Evolutionary conservation across 306 rosid species (phyloP), one percentile per base, ranked within the genome.

Genomic region (Benincasa hispida): DNA sequence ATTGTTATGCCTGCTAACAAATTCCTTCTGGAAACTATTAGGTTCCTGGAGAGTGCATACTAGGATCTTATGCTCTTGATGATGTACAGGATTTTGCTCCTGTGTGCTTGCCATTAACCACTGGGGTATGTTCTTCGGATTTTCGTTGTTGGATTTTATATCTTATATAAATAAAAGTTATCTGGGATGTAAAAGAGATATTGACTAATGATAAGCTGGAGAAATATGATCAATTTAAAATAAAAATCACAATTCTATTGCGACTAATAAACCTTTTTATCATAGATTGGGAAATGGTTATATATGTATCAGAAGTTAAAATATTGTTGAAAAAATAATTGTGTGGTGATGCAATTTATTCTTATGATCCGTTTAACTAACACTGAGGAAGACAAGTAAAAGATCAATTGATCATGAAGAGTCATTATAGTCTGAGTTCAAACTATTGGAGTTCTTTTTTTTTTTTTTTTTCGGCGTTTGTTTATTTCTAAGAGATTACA

Each of bases 1-100:
- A 13, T 32, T 39, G 25, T 13, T 14, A 9, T 41, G n/a, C 39
- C 85, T 47, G 72, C 81, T 78, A 27, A 82, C 55, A 37, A 54
- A 79, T 30, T 27, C 22, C 12, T 58, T 60, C 73, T 21, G 30
- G 58, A 59, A 74, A 70, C 76, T 55, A 35, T 8, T 84, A 94
- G 98, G 97, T 91, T 63, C 98, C 96, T 80, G 98, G 98, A 76
- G 97, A 90, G 84, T 86, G 94, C 66, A 89, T 91, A 79, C 79
- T 94, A 78, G 97, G 97, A 51, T 88, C 89, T 37, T 91, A 84
- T 79, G 82, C 88, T 79, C 96, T 94, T 74, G 98, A 90, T 59
- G 95, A 91, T 81, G 98, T 90, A 48, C 92, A 89, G 80, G 96
- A 88, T 63, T 90, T 87, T 77, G 77, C 76, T 82, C 93, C 96